These are phyloP conservation scores for Sextonia rubra DNA, from an alignment of 164 flowering plant species.

Conservation along the genomic window DNA sequence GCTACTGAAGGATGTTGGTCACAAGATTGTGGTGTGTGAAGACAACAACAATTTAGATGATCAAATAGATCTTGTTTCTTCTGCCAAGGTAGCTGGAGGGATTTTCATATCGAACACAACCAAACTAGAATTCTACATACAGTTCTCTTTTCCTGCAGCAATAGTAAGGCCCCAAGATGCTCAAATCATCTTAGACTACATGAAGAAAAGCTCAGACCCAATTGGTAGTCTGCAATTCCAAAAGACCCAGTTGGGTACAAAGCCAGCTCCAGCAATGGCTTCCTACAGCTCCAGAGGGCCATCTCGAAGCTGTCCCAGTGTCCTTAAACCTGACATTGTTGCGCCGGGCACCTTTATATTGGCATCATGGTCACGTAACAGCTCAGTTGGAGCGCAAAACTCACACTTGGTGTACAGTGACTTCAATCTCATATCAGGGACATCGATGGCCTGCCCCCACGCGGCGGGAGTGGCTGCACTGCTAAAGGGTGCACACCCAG, in stretches of 20 bases:
- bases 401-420: slow-evolving; percentile 19
- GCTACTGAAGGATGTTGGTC: slow-evolving; percentile 21
- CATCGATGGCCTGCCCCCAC: slow-evolving; percentile 74
- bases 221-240: slow-evolving; percentile 31
- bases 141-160: slow-evolving; percentile 33
- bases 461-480: slow-evolving; percentile 59
- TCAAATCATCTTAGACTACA: slow-evolving; percentile 28
- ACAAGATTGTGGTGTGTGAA: slow-evolving; percentile 24
- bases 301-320: slow-evolving; percentile 31
- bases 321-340: slow-evolving; percentile 61
- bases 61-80: slow-evolving; percentile 22
- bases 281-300: slow-evolving; percentile 51
- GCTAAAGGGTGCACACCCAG: slow-evolving; percentile 44
- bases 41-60: slow-evolving; percentile 14
- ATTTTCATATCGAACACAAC: slow-evolving; percentile 42
- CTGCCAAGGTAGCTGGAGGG: slow-evolving; percentile 36
- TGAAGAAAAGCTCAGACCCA: slow-evolving; percentile 23
- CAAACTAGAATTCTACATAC: slow-evolving; percentile 20
- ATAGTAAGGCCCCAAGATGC: slow-evolving; percentile 29
- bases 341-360: slow-evolving; percentile 49
- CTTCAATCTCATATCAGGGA: slow-evolving; percentile 54
- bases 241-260: slow-evolving; percentile 34
- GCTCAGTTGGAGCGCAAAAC: slow-evolving; percentile 3
- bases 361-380: slow-evolving; percentile 49
- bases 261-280: slow-evolving; percentile 51